Conservation (phyloP, 495 filamentous ascomycete species). For the Aspergillus bridgeri region DNA sequence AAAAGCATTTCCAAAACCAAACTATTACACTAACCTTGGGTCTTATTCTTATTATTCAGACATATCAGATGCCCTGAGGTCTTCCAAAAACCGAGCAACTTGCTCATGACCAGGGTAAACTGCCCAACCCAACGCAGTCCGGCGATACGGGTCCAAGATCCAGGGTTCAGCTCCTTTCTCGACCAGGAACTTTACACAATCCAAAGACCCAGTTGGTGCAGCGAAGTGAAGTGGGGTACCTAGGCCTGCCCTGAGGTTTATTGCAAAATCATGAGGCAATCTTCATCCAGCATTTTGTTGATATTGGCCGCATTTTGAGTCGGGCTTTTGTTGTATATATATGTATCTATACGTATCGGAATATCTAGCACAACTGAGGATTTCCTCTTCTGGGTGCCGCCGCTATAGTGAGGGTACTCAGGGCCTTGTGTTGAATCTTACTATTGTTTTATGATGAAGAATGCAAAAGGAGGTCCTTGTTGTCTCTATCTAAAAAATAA, state of each 20-base stretch:
- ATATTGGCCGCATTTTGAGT: neutral
- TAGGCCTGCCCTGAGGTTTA: slow-evolving; percentile 1
- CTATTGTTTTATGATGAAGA: too few species aligned
- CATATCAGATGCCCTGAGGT: too few species aligned
- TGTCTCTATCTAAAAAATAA: too few species aligned
- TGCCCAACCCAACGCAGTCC: neutral
- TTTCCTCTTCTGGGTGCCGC: too few species aligned
- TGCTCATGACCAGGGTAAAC: neutral
- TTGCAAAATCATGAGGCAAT: slow-evolving; percentile 2
- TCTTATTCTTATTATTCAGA: too few species aligned
- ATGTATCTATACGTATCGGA: too few species aligned
- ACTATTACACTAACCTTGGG: too few species aligned
- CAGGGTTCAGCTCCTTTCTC: slow-evolving; percentile 3
- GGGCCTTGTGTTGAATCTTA: too few species aligned
- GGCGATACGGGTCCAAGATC: slow-evolving; percentile 4
- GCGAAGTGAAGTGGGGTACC: slow-evolving; percentile 2
- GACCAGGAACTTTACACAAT: neutral
- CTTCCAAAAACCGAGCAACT: slow-evolving; percentile 4
- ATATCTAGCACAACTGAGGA: too few species aligned
- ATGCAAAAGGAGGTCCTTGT: too few species aligned
- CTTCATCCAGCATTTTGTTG: slow-evolving; percentile 3
- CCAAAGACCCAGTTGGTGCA: slow-evolving; percentile 1
- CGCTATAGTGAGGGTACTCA: too few species aligned
- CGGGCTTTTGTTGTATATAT: slow-evolving; percentile 5
- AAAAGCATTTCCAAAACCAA: too few species aligned